Conservation (phyloP, 2,329 filamentous ascomycete genomes). For the Penicillium sp. region DNA sequence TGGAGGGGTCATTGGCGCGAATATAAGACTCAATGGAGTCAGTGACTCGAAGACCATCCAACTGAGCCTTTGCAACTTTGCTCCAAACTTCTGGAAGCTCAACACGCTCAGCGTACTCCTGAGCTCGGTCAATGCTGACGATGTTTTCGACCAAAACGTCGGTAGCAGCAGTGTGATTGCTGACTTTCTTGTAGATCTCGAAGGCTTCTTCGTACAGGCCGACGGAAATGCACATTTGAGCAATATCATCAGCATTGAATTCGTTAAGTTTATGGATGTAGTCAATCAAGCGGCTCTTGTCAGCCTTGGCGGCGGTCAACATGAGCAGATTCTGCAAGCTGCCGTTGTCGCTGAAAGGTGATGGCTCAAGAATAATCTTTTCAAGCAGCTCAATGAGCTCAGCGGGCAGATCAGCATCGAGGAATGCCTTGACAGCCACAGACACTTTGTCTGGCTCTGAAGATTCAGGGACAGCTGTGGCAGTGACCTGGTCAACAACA, state of each 20-base stretch:
- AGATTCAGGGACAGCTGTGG: slow-evolving; percentile 89
- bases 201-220: slow-evolving; percentile 96
- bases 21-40: slow-evolving; percentile 98
- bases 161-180: slow-evolving; percentile 79
- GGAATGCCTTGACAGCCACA: slow-evolving; percentile 87
- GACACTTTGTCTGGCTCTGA: slow-evolving; percentile 93
- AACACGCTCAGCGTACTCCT: slow-evolving; percentile 91
- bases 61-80: slow-evolving; percentile 94
- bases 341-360: slow-evolving; percentile 94
- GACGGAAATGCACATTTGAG: slow-evolving; percentile 87
- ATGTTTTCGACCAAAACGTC: slow-evolving; percentile 93
- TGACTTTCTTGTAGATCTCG: slow-evolving; percentile 97
- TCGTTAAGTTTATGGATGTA: slow-evolving; percentile 90
- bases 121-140: slow-evolving; percentile 95
- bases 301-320: slow-evolving; percentile 93
- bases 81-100: slow-evolving; percentile 96
- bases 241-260: slow-evolving; percentile 90
- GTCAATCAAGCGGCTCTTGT: slow-evolving; percentile 90
- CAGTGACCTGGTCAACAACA: slow-evolving; percentile 91
- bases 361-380: slow-evolving; percentile 99
- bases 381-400: slow-evolving; percentile 97
- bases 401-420: slow-evolving; percentile 82
- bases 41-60: slow-evolving; percentile 87
- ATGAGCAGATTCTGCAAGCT: slow-evolving; percentile 95
- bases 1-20: slow-evolving; percentile 85